Evolutionary conservation across 2,329 filamentous ascomycete genomes (phyloP).

Genomic region (Chrysoporthe deuterocubensis): DNA sequence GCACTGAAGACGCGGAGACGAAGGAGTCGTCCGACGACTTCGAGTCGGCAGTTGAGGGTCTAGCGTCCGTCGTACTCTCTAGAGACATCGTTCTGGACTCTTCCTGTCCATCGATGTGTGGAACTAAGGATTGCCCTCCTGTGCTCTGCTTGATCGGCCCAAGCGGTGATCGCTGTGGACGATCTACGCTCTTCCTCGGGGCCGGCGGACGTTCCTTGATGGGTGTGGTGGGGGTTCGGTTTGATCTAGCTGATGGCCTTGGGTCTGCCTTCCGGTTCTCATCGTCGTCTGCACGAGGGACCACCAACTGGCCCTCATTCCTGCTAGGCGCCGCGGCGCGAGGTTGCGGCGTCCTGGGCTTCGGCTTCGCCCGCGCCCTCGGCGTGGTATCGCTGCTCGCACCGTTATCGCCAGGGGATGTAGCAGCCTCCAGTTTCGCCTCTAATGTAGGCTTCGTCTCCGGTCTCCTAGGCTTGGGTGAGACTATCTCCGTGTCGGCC

Average conservation of each 20-base stretch:
- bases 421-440: constrained; percentile 36
- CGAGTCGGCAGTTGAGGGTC: constrained; percentile 36
- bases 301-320: not conserved
- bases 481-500: constrained; percentile 34
- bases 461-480: constrained; percentile 40
- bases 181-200: constrained; percentile 13
- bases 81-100: constrained; percentile 6
- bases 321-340: not conserved
- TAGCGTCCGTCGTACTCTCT: constrained; percentile 1
- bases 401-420: constrained; percentile 10
- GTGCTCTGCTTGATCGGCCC: not conserved
- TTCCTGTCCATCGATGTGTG: constrained; percentile 24
- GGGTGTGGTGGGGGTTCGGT: constrained; percentile 8
- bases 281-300: not conserved
- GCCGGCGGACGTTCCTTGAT: constrained; percentile 9
- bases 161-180: constrained; percentile 4
- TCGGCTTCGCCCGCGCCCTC: constrained; percentile 4
- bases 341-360: constrained; percentile 12
- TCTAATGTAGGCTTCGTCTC: constrained; percentile 38
- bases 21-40: constrained; percentile 53
- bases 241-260: not conserved
- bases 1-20: constrained; percentile 41
- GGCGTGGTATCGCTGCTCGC: not conserved
- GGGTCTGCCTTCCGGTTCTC: constrained; percentile 1
- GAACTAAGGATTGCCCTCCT: constrained; percentile 3